Evolutionary conservation across 495 filamentous ascomycete genomes (phyloP).

Genomic region (Podospora sp.): DNA sequence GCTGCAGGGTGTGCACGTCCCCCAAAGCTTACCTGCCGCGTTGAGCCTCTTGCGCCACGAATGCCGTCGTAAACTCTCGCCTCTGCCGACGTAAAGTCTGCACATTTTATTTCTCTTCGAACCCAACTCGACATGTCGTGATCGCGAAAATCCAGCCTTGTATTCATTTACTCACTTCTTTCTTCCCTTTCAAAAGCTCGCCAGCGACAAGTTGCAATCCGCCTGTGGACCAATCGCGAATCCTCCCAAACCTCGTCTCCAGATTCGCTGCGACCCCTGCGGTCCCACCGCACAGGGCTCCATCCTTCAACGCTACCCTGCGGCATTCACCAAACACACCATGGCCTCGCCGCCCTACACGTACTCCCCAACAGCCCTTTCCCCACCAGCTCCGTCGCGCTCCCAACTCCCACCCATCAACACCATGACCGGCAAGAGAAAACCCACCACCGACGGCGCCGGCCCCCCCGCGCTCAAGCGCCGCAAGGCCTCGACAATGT

Average conservation of each 20-base stretch:
- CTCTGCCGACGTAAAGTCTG: too few relatives aligned
- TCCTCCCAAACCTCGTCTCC: neutral
- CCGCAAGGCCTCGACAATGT: conserved; percentile 64
- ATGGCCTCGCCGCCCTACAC: conserved; percentile 66
- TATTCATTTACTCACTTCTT: too few relatives aligned
- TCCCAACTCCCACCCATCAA: conserved; percentile 45
- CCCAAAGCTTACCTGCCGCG: neutral
- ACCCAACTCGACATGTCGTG: too few relatives aligned
- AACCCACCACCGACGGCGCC: conserved; percentile 53
- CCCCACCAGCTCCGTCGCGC: conserved; percentile 56
- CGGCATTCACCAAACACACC: conserved; percentile 14
- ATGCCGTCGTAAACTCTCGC: too few relatives aligned
- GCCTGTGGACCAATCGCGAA: neutral
- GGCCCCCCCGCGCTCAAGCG: conserved; percentile 57
- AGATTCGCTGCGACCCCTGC: too few relatives aligned
- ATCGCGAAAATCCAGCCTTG: neutral
- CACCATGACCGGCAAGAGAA: conserved; percentile 55
- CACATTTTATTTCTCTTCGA: neutral
- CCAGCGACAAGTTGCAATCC: neutral
- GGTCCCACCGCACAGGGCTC: neutral
- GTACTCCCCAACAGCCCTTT: conserved; percentile 47
- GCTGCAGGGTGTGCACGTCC: neutral
- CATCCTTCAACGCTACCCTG: neutral
- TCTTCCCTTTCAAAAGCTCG: neutral
- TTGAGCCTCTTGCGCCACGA: neutral